Evolutionary conservation across 2,329 filamentous ascomycete genomes (phyloP), one percentile per base, ranked within the genome.

Genomic region (Chrysoporthe deuterocubensis): DNA sequence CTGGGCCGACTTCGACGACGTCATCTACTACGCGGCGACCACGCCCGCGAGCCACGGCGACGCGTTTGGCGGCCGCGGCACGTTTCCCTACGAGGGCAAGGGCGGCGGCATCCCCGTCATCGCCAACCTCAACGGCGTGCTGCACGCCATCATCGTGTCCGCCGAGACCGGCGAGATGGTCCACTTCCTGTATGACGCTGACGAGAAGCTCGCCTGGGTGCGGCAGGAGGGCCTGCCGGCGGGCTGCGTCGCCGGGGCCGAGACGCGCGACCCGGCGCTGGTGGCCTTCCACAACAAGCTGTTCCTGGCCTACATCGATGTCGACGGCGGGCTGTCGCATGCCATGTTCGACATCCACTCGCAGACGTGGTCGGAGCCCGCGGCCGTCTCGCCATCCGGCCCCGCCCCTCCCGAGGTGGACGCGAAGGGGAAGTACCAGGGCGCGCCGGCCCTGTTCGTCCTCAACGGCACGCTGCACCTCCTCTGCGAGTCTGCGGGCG

Each of bases 211-310:
- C 18, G 67, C 56, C 0, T 79, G 78, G 75, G 67, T 63, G 1
- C 34, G 58, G 18, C 72, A 74, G 48, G 73, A 74, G 7, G 52
- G 72, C 6, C 70, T 75, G 44, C 60, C 60, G 3, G 64, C 42
- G 5, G 70, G 66, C 7, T 75, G 75, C 16, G 64, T 76, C 26
- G 70, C 71, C 32, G 71, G 75, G 0, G 65, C 72, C 50, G 72
- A 72, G 16, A 74, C 71, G 40, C 63, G 62, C 5, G 59, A 64
- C 8, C 76, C 76, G 2, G 75, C 75, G 18, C 65, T 79, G 26
- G 73, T 75, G 4, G 73, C 76, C 13, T 77, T 78, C 63, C 77
- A 78, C 69, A 78, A 79, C 67, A 76, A 76, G 70, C 71, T 79
- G 5, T 74, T 77, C 61, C 68, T 78, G 21, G 73, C 73, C 7